Percentiles rank a stretch among this genome's conserved stretches.
phyloP scores from a whole-genome alignment of 2,329 filamentous ascomycete species.

The Sarocladiaceae sp. region DNA sequence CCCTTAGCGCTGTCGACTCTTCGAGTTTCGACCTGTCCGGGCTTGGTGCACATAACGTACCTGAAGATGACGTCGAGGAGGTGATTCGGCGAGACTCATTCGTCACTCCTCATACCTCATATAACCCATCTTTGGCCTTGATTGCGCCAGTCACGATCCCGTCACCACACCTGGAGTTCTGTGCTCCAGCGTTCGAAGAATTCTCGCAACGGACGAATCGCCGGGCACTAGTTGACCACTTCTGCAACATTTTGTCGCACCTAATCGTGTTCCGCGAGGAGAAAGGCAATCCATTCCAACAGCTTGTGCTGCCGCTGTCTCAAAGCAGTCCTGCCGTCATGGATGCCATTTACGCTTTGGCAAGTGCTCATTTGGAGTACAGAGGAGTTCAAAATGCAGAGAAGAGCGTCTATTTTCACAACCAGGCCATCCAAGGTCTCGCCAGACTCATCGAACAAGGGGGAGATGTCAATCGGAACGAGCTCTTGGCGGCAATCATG shows the following conservation, averaged over 20 bases:
- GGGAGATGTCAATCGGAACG: slow-evolving; percentile 46
- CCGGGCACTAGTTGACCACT: slow-evolving; percentile 55
- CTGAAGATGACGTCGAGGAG: slow-evolving; percentile 25
- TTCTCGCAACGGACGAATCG: slow-evolving; percentile 52
- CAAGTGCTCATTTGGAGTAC: slow-evolving; percentile 78
- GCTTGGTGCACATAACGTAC: not conserved
- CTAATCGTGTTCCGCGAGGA: slow-evolving; percentile 63
- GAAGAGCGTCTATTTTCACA: slow-evolving; percentile 56
- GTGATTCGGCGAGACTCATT: slow-evolving; percentile 17
- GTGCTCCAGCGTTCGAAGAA: slow-evolving; percentile 49
- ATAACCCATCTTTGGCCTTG: slow-evolving; percentile 20
- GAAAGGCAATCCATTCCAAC: slow-evolving; percentile 58
- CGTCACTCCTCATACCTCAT: slow-evolving; percentile 14
- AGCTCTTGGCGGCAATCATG: slow-evolving; percentile 58
- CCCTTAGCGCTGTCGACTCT: not conserved
- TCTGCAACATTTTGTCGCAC: slow-evolving; percentile 60
- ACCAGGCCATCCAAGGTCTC: slow-evolving; percentile 53
- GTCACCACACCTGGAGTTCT: slow-evolving; percentile 43
- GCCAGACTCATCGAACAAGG: slow-evolving; percentile 52
- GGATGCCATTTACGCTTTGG: slow-evolving; percentile 79
- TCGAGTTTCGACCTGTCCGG: not conserved
- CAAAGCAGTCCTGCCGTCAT: slow-evolving; percentile 57
- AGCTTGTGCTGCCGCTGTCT: slow-evolving; percentile 57
- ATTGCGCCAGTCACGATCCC: slow-evolving; percentile 15
- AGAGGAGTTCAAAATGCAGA: slow-evolving; percentile 48